Evolutionary conservation across 371 early-diverging fungal species (phyloP).

Genomic region (Rhizopus arrhizus): DNA sequence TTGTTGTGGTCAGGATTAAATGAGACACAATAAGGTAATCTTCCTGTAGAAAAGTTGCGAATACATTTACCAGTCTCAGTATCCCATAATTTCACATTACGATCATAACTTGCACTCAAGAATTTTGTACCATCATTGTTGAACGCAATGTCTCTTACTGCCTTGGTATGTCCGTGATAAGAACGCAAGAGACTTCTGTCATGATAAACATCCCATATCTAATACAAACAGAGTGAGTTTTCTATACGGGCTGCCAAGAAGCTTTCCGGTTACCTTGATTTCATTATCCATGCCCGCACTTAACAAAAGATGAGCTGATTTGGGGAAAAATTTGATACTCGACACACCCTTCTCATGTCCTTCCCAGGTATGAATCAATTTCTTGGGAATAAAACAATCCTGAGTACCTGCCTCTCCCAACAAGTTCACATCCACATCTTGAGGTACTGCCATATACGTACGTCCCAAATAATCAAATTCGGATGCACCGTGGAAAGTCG

Average conservation of each 20-base stretch:
- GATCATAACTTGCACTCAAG: conserved; percentile 89
- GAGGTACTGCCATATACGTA: conserved; percentile 93
- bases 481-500: conserved; percentile 74
- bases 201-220: conserved; percentile 94
- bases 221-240: background rate
- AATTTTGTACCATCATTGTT: conserved; percentile 84
- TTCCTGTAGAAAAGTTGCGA: conserved; percentile 73
- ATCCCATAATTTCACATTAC: conserved; percentile 94
- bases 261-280: conserved; percentile 68
- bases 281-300: conserved; percentile 91
- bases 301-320: conserved; percentile 87
- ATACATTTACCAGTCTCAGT: conserved; percentile 93
- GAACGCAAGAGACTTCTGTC: conserved; percentile 84
- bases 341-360: conserved; percentile 94
- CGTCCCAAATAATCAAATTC: conserved; percentile 90
- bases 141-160: conserved; percentile 91
- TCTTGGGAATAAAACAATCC: conserved; percentile 87
- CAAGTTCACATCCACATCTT: conserved; percentile 80
- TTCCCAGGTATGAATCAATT: conserved; percentile 86
- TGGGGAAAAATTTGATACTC: conserved; percentile 88
- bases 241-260: background rate
- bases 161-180: conserved; percentile 90
- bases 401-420: conserved; percentile 74
- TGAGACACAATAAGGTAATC: conserved; percentile 85
- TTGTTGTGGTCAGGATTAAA: conserved; percentile 90